Base-by-base conservation (phyloP, 2,329 filamentous ascomycete genomes). In the Sporothrix pseudoabietina region DNA sequence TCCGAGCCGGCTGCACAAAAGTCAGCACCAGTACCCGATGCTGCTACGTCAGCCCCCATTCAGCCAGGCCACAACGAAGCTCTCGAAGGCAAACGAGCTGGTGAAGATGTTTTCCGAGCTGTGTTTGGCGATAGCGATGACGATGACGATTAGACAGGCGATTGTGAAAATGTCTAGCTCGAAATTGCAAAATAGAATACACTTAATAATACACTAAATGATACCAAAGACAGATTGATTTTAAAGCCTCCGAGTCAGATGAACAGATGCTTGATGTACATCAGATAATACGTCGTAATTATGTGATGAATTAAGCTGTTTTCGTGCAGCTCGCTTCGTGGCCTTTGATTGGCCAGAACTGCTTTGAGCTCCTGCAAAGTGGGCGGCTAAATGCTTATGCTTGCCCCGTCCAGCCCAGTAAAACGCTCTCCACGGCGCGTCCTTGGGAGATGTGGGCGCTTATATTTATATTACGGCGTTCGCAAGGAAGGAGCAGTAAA, bases 71-170 rank as follows among this genome's bases (percentile, higher is more conserved):
- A 85, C 76, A 97, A 97, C 77, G 91, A 94, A 73, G 92, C 92
- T 4, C 79, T 97, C 10, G 92, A 97, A 78, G 90, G 87, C 0
- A 85, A 90, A 78, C 87, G 89, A 71, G 92, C 94, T 0, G 90
- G 91, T 19, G 93, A 94, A 68, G 92, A 92, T 59, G 90, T 98
- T 0, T 94, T 98, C 78, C 93, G 89, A 77, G 93, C 94, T n/a
- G 94, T 98, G 41, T 98, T 98, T 86, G 95, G 94, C 6, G 93
- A 94, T 80, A 92, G 92, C 78, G 91, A 92, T 76, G 92, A 93
- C 77, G 91, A 93, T 14, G 78, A 80, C 3, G 77, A 76, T 8
- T 71, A 74, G 39, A 47, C 72, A 9, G 71, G n/a, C 3, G n/a
- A 7, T 22, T 71, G 8, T 9, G 65, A 10, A 54, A 3, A 69